phyloP scores from a whole-genome alignment of 2,329 filamentous ascomycete species.

The Nakataea oryzae region DNA sequence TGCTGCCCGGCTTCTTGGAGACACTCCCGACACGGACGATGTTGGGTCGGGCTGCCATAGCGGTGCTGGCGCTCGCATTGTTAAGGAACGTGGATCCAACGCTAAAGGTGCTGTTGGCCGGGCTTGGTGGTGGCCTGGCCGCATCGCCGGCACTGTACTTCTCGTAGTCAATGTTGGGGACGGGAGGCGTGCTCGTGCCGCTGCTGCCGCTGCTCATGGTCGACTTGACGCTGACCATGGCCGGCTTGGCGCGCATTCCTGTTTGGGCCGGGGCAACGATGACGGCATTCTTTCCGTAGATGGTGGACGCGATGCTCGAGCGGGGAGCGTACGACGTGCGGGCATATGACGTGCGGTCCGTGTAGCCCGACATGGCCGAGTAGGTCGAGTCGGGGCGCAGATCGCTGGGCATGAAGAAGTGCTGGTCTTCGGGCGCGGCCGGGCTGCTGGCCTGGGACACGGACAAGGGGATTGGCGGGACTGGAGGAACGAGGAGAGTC shows the following conservation, averaged over 20 bases:
- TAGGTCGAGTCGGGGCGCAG: conserved; percentile 77
- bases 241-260: conserved; percentile 77
- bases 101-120: conserved; percentile 47
- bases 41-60: conserved; percentile 45
- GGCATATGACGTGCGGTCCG: conserved; percentile 51
- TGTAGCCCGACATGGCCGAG: conserved; percentile 60
- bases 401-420: conserved; percentile 89
- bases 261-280: conserved; percentile 76
- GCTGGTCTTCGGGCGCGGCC: conserved; percentile 59
- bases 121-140: conserved; percentile 40
- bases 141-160: conserved; percentile 35
- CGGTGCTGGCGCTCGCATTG: conserved; percentile 48
- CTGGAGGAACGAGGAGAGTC: conserved; percentile 73
- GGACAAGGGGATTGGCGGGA: conserved; percentile 76
- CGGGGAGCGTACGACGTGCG: conserved; percentile 48
- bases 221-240: conserved; percentile 85
- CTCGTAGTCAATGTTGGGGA: conserved; percentile 59
- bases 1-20: conserved; percentile 28
- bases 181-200: conserved; percentile 51
- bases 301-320: conserved; percentile 79
- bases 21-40: conserved; percentile 47
- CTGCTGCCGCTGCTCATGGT: conserved; percentile 44
- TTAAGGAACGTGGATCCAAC: conserved; percentile 60
- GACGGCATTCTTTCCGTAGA: conserved; percentile 85
- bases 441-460: conserved; percentile 49